These are phyloP conservation scores for Phytopythium sindhum DNA, from an alignment of 352 stramenopile species.

Conservation along the genomic window DNA sequence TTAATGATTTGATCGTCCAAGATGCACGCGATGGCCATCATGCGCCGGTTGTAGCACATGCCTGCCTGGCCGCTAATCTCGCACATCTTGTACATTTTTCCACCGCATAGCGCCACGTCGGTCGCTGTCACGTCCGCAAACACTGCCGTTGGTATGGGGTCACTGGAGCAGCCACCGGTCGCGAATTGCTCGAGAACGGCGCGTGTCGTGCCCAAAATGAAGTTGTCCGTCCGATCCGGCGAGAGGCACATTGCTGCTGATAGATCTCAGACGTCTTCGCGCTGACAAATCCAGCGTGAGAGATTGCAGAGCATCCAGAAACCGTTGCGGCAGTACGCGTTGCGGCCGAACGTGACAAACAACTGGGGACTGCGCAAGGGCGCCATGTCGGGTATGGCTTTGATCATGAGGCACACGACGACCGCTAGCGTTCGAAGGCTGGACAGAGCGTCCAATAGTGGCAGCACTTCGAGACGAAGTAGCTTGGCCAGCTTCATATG, in stretches of 20 bases:
- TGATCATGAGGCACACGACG: neutral
- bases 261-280: neutral
- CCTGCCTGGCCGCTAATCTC: neutral
- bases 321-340: neutral
- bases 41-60: neutral
- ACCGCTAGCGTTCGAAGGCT: neutral
- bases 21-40: neutral
- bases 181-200: neutral
- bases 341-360: neutral
- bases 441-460: neutral
- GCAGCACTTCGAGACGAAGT: neutral
- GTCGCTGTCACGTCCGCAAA: neutral
- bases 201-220: neutral
- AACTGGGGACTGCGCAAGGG: neutral
- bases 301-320: neutral
- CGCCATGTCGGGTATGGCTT: neutral
- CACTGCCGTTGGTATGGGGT: neutral
- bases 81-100: neutral
- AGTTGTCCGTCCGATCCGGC: neutral
- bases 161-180: neutral
- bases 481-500: neutral
- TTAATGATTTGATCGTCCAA: neutral
- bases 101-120: neutral
- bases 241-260: neutral
- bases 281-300: neutral